Percentiles rank a stretch among this genome's conserved stretches.
These are phyloP conservation scores for Cytospora piceae DNA, from an alignment of 2,329 filamentous ascomycete genomes.

Conservation along the genomic window DNA sequence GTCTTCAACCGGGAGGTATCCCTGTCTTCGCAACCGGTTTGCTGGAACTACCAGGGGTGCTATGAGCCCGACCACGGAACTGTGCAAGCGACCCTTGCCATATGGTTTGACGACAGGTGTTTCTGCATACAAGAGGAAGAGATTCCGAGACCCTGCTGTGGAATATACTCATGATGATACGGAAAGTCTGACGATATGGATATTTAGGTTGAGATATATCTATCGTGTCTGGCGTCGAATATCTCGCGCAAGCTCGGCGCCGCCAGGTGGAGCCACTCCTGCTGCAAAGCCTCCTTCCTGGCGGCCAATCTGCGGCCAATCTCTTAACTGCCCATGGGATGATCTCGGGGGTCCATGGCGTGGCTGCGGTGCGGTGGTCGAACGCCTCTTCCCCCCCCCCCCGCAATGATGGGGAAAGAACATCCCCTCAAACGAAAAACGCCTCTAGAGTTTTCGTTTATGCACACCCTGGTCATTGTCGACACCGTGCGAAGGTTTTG, in stretches of 20 bases:
- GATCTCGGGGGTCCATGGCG: conserved; percentile 1
- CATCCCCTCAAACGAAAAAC: neutral
- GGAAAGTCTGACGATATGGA: neutral
- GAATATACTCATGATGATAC: neutral
- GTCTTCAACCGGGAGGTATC: neutral
- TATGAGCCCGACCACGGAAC: neutral
- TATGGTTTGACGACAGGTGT: too few species aligned
- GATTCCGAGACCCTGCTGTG: neutral
- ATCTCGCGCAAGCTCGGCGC: neutral
- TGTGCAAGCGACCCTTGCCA: neutral
- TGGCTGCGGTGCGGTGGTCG: neutral
- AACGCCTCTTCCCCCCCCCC: neutral
- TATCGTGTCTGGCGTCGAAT: neutral
- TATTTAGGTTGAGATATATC: neutral
- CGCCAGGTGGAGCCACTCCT: neutral
- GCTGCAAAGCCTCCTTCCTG: neutral
- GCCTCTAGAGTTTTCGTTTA: neutral
- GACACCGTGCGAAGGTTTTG: neutral
- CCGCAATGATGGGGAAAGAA: neutral
- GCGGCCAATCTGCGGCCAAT: neutral
- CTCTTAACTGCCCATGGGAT: neutral
- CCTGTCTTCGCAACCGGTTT: neutral
- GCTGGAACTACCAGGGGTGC: neutral
- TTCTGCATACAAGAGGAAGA: neutral
- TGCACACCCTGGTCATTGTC: neutral